phyloP scores from a whole-genome alignment of 1,139 yeast genomes.

The Waltiozyma sp. region DNA sequence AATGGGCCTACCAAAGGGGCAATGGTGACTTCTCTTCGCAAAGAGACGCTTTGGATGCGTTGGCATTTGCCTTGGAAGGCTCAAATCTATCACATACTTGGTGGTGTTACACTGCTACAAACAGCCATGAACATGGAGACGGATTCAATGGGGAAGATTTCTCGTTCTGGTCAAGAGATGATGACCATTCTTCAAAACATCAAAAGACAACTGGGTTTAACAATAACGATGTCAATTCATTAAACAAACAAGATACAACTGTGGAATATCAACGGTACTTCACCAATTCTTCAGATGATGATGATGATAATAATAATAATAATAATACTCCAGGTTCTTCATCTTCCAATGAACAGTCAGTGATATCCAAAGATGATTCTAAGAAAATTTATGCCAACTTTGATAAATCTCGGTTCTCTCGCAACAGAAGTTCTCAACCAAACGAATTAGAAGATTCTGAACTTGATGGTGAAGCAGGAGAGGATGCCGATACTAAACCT shows the following conservation, averaged over 20 bases:
- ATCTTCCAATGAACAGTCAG: neutral
- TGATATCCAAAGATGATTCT: neutral
- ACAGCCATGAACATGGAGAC: conserved; percentile 79
- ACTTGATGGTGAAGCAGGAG: too few relatives aligned
- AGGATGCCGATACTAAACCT: neutral
- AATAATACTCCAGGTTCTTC: neutral
- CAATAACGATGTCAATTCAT: neutral
- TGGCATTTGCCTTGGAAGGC: conserved; percentile 67
- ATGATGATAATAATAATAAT: neutral
- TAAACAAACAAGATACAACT: neutral
- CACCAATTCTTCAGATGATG: neutral
- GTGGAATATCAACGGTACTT: neutral
- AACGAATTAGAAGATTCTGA: neutral
- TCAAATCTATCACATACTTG: conserved; percentile 61
- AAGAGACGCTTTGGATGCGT: conserved; percentile 74
- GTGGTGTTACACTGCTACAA: conserved; percentile 75
- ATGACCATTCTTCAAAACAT: too few relatives aligned
- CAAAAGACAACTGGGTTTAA: neutral
- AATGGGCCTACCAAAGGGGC: conserved; percentile 42
- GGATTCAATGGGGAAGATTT: conserved; percentile 90
- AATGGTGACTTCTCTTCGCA: conserved; percentile 59
- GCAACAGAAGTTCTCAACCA: neutral
- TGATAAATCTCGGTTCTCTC: neutral
- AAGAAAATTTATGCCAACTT: neutral
- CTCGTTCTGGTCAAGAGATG: conserved; percentile 74